These are phyloP conservation scores for Dicorynia guianensis DNA, from an alignment of 306 rosid genomes.

Conservation along the genomic window DNA sequence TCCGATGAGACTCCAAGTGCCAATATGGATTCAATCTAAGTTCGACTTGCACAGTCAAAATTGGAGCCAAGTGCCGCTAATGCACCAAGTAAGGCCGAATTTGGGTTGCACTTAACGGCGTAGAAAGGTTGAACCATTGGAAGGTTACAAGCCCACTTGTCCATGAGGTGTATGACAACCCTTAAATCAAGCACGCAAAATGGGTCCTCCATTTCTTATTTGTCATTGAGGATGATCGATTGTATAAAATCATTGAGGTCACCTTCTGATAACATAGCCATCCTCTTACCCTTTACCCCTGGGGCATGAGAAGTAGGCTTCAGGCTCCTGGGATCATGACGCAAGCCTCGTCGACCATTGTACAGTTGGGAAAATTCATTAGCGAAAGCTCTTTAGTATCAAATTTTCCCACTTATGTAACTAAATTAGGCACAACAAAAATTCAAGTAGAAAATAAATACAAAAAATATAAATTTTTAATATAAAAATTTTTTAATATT, in stretches of 20 bases:
- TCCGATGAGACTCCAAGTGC: constrained; percentile 64
- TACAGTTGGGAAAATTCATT: no score
- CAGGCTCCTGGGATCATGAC: constrained; percentile 8
- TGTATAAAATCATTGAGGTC: constrained; percentile 40
- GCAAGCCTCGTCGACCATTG: constrained; percentile 6
- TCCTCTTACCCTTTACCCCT: constrained; percentile 38
- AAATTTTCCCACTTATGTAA: no score
- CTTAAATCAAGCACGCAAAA: constrained; percentile 51
- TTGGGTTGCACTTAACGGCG: constrained; percentile 67
- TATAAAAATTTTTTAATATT: no score
- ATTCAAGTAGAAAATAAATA: no score
- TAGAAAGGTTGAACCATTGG: constrained; percentile 58
- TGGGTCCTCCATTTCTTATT: constrained; percentile 37
- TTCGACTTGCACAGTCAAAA: constrained; percentile 65
- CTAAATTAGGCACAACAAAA: no score
- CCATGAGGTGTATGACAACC: constrained; percentile 36
- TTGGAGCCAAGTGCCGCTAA: constrained; percentile 56
- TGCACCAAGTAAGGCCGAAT: constrained; percentile 45
- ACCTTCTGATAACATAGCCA: not conserved
- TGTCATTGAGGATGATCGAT: constrained; percentile 24
- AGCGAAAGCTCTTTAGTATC: no score
- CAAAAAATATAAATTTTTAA: no score
- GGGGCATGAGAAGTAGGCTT: constrained; percentile 30
- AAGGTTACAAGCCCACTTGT: constrained; percentile 50
- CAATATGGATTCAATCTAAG: constrained; percentile 60